Percentiles rank a stretch among this genome's conserved stretches.
phyloP scores from a whole-genome alignment of 2,329 filamentous ascomycete species.

The Diatrype stigma region DNA sequence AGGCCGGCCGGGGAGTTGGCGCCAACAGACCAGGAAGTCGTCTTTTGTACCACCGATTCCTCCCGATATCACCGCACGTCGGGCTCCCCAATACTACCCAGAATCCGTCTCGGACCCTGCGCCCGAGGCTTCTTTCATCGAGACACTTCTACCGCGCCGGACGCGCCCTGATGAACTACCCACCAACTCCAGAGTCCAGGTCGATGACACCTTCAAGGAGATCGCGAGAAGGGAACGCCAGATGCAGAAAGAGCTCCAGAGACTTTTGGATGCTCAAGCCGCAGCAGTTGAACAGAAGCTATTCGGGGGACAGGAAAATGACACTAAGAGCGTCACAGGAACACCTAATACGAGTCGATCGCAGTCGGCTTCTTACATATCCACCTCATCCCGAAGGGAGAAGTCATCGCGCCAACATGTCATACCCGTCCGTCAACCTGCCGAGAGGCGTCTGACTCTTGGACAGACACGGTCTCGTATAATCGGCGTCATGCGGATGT shows the following conservation, averaged over 20 bases:
- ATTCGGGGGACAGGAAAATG: conserved; percentile 27
- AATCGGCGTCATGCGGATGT: conserved; percentile 56
- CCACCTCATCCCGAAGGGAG: conserved; percentile 9
- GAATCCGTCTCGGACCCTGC: conserved; percentile 4
- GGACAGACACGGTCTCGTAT: conserved; percentile 62
- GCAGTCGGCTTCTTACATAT: conserved; percentile 10
- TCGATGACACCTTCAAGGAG: conserved; percentile 25
- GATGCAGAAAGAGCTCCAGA: conserved; percentile 54
- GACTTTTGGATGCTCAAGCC: conserved; percentile 55
- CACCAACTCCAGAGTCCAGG: conserved; percentile 11
- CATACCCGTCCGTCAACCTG: conserved; percentile 58
- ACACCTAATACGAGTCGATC: conserved; percentile 7
- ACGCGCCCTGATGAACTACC: conserved; percentile 7
- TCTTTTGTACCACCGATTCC: conserved; percentile 8
- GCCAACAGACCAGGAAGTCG: conserved; percentile 2
- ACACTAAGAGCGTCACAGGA: background rate
- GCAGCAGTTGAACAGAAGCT: conserved; percentile 43
- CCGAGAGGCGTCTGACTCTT: conserved; percentile 50
- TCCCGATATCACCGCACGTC: conserved; percentile 18
- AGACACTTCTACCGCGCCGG: conserved; percentile 22
- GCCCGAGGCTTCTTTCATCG: conserved; percentile 22
- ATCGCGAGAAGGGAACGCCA: conserved; percentile 44
- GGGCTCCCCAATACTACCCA: conserved; percentile 13
- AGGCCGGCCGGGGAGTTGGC: conserved; percentile 4
- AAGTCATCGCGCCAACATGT: conserved; percentile 27